Conservation (phyloP, 2,329 filamentous ascomycete genomes). For the Venturia carpophila region DNA sequence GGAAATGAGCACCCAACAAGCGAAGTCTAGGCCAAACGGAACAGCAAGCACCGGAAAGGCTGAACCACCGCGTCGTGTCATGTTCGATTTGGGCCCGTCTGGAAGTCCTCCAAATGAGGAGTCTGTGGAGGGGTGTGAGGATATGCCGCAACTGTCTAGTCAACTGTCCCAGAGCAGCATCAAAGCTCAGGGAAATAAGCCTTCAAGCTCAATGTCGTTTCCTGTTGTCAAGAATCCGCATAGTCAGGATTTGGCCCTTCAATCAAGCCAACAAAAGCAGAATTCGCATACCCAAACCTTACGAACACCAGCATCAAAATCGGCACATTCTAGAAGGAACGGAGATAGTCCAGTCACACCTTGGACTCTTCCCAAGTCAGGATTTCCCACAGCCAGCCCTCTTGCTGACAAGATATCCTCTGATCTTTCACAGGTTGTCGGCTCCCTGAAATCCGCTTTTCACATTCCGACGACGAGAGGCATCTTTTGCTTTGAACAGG, state of each 20-base stretch:
- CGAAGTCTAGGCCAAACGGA: background rate
- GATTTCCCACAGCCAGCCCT: background rate
- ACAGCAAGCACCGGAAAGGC: constrained; percentile 7
- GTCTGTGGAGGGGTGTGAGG: background rate
- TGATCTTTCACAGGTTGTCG: background rate
- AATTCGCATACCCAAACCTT: constrained; percentile 42
- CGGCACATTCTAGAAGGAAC: constrained; percentile 20
- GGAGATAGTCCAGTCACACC: constrained; percentile 26
- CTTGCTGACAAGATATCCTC: background rate
- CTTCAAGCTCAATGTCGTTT: constrained; percentile 51
- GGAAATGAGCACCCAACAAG: background rate
- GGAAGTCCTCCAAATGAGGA: background rate
- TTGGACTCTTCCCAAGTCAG: constrained; percentile 24
- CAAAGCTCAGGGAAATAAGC: constrained; percentile 32
- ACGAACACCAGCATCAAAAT: constrained; percentile 26
- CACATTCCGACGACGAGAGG: background rate
- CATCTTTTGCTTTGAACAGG: constrained; percentile 25
- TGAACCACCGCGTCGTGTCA: constrained; percentile 12
- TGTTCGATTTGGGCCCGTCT: constrained; percentile 9
- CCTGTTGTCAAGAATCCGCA: constrained; percentile 70
- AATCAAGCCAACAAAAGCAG: constrained; percentile 57
- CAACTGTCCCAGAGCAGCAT: constrained; percentile 34
- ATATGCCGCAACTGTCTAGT: constrained; percentile 16
- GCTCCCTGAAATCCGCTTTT: background rate
- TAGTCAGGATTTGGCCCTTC: constrained; percentile 53